Base-by-base conservation (phyloP, 352 stramenopile genomes). In the Blastocystis sp. region DNA sequence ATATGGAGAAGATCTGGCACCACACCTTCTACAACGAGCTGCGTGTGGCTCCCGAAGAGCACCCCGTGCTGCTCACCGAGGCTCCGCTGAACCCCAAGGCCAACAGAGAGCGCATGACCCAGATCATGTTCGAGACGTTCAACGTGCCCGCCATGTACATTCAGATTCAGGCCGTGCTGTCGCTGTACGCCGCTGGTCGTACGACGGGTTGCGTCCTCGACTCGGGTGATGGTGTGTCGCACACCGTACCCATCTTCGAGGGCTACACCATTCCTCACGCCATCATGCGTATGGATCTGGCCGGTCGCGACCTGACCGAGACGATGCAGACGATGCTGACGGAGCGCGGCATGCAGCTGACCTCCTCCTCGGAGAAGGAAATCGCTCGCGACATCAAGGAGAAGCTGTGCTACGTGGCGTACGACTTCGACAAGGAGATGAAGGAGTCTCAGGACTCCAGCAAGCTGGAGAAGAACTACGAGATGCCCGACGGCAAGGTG, bases 1-100 rank as follows among this genome's bases (percentile, higher is more conserved):
- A 95, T 91, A 99, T 99, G 97, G 96, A 99, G 92, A 98, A 98
- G 94, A 98, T 99, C 90, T 99, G 97, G 97, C 94, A 98, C 92
- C 96, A 98, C 94, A 98, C 96, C 90, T 98, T 98, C 93, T 98
- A 98, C 95, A 98, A 99, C 94, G 95, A 94, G 92, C 92, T 98
- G 79, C 94, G 95, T 70, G 93, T 96, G 2, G 91, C 93, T 6
- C 92, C 93, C 0, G 95, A 97, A 85, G 95, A 97, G 88, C 95
- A 97, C 91, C 94, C 95, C 12, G 94, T 98, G 80, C 92, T 98
- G 67, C 92, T 97, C 19, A 97, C 95, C 19, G 95, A 98, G 93
- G 93, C 96, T 35, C 96, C 96, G 0, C 91, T 98, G 9, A 98
- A 98, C 90, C 94, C 94, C 71, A 95, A 95, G 91, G 93, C 93